These are phyloP conservation scores for Golubevia pallescens DNA, from an alignment of 1,284 basidiomycete species.

Conservation along the genomic window DNA sequence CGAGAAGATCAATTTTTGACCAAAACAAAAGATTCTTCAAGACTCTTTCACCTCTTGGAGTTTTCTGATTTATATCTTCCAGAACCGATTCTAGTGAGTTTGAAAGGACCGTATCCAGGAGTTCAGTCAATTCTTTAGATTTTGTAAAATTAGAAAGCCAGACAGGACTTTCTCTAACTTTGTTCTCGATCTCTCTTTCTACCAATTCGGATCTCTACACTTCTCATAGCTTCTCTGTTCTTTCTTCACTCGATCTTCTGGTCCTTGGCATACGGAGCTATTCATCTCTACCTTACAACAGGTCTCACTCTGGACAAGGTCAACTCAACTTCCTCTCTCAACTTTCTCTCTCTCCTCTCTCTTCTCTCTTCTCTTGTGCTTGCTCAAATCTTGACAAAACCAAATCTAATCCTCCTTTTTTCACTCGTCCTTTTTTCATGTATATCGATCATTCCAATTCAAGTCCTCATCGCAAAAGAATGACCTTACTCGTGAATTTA, in stretches of 20 bases:
- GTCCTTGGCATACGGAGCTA: not conserved
- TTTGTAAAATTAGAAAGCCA: constrained; percentile 30
- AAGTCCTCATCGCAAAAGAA: no score
- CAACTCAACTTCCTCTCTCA: not conserved
- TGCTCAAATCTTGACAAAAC: not conserved
- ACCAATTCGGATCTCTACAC: not conserved
- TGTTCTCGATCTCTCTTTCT: not conserved
- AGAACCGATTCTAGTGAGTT: not conserved
- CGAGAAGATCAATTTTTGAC: no score
- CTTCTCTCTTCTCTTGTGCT: not conserved
- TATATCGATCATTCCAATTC: no score
- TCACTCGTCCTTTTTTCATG: no score
- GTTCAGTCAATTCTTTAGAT: constrained; percentile 9
- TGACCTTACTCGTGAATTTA: no score
- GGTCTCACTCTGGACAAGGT: not conserved
- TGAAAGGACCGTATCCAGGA: not conserved
- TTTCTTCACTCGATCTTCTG: not conserved
- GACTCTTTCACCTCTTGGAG: no score
- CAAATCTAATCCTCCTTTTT: no score
- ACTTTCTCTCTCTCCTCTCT: not conserved
- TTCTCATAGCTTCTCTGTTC: constrained; percentile 5
- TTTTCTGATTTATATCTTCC: no score
- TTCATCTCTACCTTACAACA: not conserved
- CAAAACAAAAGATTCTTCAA: no score
- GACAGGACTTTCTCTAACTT: constrained; percentile 27